Base-by-base conservation (phyloP, 352 stramenopile genomes). In the Pythium oligandrum region DNA sequence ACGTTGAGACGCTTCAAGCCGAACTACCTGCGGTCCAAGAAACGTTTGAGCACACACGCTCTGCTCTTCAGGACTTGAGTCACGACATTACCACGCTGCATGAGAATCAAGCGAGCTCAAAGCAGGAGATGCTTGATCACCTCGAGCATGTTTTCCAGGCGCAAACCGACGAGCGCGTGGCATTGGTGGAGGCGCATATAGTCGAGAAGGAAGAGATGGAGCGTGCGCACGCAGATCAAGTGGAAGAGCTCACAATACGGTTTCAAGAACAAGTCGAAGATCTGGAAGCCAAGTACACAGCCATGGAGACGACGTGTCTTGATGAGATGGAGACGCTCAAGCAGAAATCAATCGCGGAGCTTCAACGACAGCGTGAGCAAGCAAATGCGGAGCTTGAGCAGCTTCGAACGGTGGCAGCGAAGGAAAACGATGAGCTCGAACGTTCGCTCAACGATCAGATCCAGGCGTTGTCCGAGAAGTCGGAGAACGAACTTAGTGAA, bases 1-100 rank as follows among this genome's bases (percentile, higher is more conserved):
- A 90, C 45, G 12, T 86, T 12, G 76, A 88, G 0, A 37, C 57
- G 11, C 61, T 90, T 8, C 66, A 84, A n/a, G 62, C 52, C 33
- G 72, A 83, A 4, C 47, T 89, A 4, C 78, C 78, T 1, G 57
- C 43, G 12, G 56, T 85, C 36, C 47, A 55, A 1, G 64, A 58
- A 4, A 55, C 56, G 3, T 70, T 65, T 39, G 53, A 78, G 11
- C 37, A 84, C 44, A 79, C 72, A 5, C 55, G 57, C 30, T 63
- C 40, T 9, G 69, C 64, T 9, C 48, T 88, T 26, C 42, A 52
- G 5, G 64, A 48, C 33, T 58, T 88, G n/a, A 74, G 73, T 3
- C 45, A 57, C 0, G 67, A 81, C n/a, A 81, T 88, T 8, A 51
- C 44, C 33, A 64, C 63, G 2, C 61, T 88, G 7, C 67, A 84